Evolutionary conservation across 768 basidiomycete species (phyloP), one percentile per base, ranked within the genome.

Genomic region (Phanerochaete carnosa): DNA sequence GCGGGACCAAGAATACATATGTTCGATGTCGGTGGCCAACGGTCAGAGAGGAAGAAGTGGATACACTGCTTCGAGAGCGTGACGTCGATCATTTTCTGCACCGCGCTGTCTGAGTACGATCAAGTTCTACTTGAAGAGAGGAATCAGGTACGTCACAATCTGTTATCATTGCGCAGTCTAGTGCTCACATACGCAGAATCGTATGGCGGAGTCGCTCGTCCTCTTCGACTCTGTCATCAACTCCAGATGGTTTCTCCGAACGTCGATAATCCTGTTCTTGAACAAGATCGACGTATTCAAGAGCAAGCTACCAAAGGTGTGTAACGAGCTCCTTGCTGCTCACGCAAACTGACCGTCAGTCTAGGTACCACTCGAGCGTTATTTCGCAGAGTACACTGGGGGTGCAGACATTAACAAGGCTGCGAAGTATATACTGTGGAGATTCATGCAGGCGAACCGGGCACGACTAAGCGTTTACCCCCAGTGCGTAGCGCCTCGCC

Each of bases 401-500:
- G 93, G 93, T 3, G 73, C 87, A 3, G 92, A 95, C 68, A 91
- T 95, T 72, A 95, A 94, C 77, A 95, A 95, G 73, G 94, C 93
- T 1, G 93, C 94, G 0, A 94, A 95, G 66, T 96, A 93, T 64
- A 94, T 98, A 56, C 77, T 98, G 37, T 97, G 94, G 95, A 78
- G 90, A 68, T 98, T 96, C 67, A 95, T 94, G 81, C 92, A 96
- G 73, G 88, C 90, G 58, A 96, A 95, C 66, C 76, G 90, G 23
- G 91, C 91, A 57, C 73, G 87, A 55, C 74, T 95, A 65, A 93
- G 88, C 59, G 90, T 97, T 22, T 97, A 95, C 73, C 94, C 94
- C 2, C 94, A 97, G 91, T 91, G 63, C 35, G 89, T 81, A 11
- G 46, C 54, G 23, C 25, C 25, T 4, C 46, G 43, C 7, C 37